Evolutionary conservation across 306 rosid species (phyloP), one percentile per base, ranked within the genome.

Genomic region (Nissolia schottii): DNA sequence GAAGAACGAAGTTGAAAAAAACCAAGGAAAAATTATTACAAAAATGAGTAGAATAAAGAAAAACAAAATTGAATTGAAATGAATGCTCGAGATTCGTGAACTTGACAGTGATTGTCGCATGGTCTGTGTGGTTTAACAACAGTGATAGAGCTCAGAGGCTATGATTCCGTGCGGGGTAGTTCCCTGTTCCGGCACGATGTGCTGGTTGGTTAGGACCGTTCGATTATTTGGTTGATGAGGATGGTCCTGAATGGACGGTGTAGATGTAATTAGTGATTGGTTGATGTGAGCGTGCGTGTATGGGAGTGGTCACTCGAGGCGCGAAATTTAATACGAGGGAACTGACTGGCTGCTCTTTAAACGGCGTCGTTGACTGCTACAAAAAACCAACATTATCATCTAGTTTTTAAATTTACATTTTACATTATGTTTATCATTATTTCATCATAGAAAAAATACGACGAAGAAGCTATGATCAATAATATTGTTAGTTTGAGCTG

Each of bases 51-150:
- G 5, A 64, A 5, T n/a, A 61, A 8, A 57, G 15, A 7, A 14
- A 2, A 22, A 18, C 4, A 70, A 72, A 59, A 16, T 12, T 9
- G 25, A 59, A 75, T 1, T 15, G 57, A 38, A 37, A 37, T 10
- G 43, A 34, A 40, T 10, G 41, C 91, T 91, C 92, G 96, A 85
- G 93, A 91, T 89, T 70, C 54, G 95, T 46, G 80, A 64, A 77
- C 83, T 53, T 63, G 89, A 81, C 92, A 80, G 86, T 75, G 85
- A 76, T 69, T 87, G 96, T 86, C 88, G 67, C 73, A 78, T 70
- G 81, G 71, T 79, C 31, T 51, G 25, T 51, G 25, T 37, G 67
- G 80, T 31, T 40, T 58, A 28, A 74, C 55, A 35, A 38, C 58
- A 18, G 53, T 27, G 54, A 50, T 49, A 9, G 55, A 27, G 70